phyloP scores from a whole-genome alignment of 192 early-diverging fungal species.

The Lobosporangium transversale region DNA sequence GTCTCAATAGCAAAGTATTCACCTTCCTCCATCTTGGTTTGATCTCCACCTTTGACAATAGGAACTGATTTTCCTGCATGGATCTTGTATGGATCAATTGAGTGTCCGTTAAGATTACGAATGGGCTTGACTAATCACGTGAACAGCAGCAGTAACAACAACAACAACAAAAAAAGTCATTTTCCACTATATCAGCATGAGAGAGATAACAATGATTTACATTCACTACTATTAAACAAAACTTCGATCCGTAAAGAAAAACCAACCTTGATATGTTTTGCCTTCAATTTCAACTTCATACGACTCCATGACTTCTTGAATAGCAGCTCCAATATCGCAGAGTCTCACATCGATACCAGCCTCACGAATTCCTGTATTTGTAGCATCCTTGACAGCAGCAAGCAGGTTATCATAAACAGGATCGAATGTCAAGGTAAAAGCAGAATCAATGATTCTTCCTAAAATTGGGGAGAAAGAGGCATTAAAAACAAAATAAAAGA shows the following conservation, averaged over 20 bases:
- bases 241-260: too few species aligned
- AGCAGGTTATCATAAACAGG: conserved; percentile 87
- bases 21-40: conserved; percentile 96
- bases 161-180: not conserved
- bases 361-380: conserved; percentile 93
- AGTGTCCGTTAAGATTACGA: conserved; percentile 96
- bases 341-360: conserved; percentile 98
- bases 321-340: conserved; percentile 93
- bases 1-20: conserved; percentile 97
- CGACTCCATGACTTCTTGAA: conserved; percentile 98
- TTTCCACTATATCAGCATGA: not conserved
- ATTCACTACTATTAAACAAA: too few species aligned
- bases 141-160: not conserved
- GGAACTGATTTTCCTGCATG: conserved; percentile 96
- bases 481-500: too few species aligned
- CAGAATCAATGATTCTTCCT: conserved; percentile 94
- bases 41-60: conserved; percentile 88
- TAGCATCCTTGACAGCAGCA: conserved; percentile 92
- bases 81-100: conserved; percentile 91
- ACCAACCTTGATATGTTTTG: conserved; percentile 89
- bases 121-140: conserved; percentile 81
- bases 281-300: conserved; percentile 96
- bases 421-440: conserved; percentile 94
- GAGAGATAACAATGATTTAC: conserved; percentile 3
- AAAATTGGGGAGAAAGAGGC: not conserved